phyloP scores from a whole-genome alignment of 495 filamentous ascomycete genomes.

The Aspergillus coremiiformis region DNA sequence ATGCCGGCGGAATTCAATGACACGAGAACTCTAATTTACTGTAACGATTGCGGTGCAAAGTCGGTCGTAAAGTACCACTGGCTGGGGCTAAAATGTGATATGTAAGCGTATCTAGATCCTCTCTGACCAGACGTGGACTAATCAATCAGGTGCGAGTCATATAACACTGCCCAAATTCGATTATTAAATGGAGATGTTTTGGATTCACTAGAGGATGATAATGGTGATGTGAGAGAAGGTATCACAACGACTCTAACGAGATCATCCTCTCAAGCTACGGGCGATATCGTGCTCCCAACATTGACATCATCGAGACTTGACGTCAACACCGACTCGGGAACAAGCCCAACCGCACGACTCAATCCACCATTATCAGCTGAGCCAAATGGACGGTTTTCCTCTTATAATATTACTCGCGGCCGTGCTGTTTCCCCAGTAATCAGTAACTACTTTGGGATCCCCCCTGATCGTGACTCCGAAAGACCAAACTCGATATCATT shows the following conservation, averaged over 20 bases:
- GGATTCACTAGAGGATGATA: conserved; percentile 19
- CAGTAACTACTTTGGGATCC: conserved; percentile 42
- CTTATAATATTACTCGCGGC: conserved; percentile 35
- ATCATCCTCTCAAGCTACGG: conserved; percentile 23
- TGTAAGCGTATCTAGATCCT: conserved; percentile 33
- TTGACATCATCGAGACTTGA: conserved; percentile 26
- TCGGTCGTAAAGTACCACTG: conserved; percentile 85
- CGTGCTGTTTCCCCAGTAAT: conserved; percentile 35
- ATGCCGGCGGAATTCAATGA: conserved; percentile 81
- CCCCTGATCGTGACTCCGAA: conserved; percentile 27
- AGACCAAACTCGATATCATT: conserved; percentile 29
- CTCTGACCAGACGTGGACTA: conserved; percentile 5
- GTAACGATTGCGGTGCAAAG: conserved; percentile 90
- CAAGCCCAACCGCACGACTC: conserved; percentile 22
- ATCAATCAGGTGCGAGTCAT: conserved; percentile 58
- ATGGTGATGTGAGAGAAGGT: conserved; percentile 14
- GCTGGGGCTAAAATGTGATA: conserved; percentile 82
- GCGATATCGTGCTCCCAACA: conserved; percentile 19
- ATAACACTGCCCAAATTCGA: conserved; percentile 72
- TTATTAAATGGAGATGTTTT: conserved; percentile 43
- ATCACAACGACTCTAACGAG: conserved; percentile 17
- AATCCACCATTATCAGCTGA: conserved; percentile 20
- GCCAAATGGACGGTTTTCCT: conserved; percentile 22
- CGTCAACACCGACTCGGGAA: conserved; percentile 24
- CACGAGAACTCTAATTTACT: conserved; percentile 74